Percentiles rank a stretch among this genome's conserved stretches.
Conservation (phyloP, 2,329 filamentous ascomycete species). For the Paramyrothecium sp. region DNA sequence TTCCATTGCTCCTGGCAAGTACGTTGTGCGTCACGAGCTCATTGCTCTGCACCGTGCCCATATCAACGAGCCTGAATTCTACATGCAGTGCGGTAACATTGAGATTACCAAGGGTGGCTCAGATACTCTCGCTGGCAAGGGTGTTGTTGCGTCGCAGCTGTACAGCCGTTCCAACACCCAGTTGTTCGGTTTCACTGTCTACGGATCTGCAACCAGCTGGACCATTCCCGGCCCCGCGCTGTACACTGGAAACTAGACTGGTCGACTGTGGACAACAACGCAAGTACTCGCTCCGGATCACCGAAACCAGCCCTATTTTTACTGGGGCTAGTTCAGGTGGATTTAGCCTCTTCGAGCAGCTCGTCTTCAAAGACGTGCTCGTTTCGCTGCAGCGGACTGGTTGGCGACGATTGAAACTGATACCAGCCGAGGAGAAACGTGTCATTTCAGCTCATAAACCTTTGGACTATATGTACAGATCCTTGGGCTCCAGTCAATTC, state of each 20-base stretch:
- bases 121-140: conserved; percentile 27
- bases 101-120: conserved; percentile 35
- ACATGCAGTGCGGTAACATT: conserved; percentile 50
- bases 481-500: too few species aligned
- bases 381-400: too few species aligned
- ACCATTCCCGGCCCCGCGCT: conserved; percentile 24
- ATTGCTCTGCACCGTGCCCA: conserved; percentile 45
- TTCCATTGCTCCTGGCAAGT: conserved; percentile 33
- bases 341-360: too few species aligned
- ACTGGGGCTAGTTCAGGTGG: too few species aligned
- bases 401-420: too few species aligned
- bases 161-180: conserved; percentile 26
- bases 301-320: too few species aligned
- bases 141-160: conserved; percentile 26
- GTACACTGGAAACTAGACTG: neutral
- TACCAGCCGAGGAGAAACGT: too few species aligned
- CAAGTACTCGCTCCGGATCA: too few species aligned
- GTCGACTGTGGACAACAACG: too few species aligned
- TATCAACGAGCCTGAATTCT: conserved; percentile 47
- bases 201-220: conserved; percentile 21
- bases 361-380: too few species aligned
- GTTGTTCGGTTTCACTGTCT: conserved; percentile 28
- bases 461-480: too few species aligned
- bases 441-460: too few species aligned
- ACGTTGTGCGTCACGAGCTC: conserved; percentile 51